A percentile compares a stretch with the other conserved stretches of the same genome.
phyloP scores from a whole-genome alignment of 192 early-diverging fungal genomes.

The Backusella psychrophila region DNA sequence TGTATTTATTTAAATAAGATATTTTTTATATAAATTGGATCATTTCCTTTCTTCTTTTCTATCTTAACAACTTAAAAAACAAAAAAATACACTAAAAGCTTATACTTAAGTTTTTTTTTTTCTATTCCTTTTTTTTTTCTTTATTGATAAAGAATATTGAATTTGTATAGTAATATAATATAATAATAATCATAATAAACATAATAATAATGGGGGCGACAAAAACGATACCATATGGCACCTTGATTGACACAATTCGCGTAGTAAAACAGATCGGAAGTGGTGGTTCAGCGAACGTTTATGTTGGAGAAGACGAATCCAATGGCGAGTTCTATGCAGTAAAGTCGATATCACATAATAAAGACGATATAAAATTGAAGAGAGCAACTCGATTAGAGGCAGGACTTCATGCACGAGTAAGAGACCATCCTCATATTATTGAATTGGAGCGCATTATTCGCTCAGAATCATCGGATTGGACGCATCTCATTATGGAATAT shows the following conservation, averaged over 20 bases:
- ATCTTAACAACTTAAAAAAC: background rate
- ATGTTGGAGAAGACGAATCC: slow-evolving; percentile 58
- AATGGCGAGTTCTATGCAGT: slow-evolving; percentile 61
- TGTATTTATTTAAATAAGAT: background rate
- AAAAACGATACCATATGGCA: slow-evolving; percentile 7
- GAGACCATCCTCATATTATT: slow-evolving; percentile 67
- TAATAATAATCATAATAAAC: background rate
- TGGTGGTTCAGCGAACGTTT: slow-evolving; percentile 77
- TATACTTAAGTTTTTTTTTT: background rate
- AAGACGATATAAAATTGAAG: slow-evolving; percentile 52
- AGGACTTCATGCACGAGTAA: slow-evolving; percentile 61
- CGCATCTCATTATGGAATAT: slow-evolving; percentile 69
- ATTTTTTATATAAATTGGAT: background rate
- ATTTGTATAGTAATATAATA: background rate
- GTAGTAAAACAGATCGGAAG: slow-evolving; percentile 46
- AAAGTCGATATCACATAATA: slow-evolving; percentile 67
- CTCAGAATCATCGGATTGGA: slow-evolving; percentile 50
- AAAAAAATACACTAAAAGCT: background rate
- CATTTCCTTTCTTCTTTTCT: background rate
- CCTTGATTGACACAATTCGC: slow-evolving; percentile 12
- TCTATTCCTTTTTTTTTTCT: background rate
- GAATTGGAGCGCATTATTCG: slow-evolving; percentile 66
- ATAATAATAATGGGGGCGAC: background rate
- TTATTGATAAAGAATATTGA: background rate
- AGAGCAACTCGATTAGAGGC: slow-evolving; percentile 63